Conservation (phyloP, 106 monocot species). For the Dioscorea zingiberensis region DNA sequence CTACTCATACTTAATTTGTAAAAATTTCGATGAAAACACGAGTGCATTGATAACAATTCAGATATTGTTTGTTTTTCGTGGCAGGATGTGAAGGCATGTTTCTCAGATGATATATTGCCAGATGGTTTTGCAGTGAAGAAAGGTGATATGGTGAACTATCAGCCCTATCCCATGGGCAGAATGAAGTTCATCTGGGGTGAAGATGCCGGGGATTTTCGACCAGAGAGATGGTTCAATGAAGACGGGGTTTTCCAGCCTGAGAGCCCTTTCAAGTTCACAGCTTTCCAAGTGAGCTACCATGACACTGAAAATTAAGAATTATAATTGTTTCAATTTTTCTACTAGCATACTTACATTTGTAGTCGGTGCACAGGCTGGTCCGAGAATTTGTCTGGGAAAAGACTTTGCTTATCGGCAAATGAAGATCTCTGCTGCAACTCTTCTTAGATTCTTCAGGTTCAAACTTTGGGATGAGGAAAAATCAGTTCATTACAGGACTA, state of each 20-base stretch:
- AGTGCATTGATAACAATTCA: neutral
- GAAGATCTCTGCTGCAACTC: constrained; percentile 18
- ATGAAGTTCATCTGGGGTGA: constrained; percentile 61
- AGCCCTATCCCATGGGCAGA: constrained; percentile 60
- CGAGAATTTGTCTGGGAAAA: constrained; percentile 20
- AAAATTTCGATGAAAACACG: neutral
- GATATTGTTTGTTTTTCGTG: neutral
- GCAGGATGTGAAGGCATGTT: constrained; percentile 48
- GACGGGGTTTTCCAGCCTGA: constrained; percentile 39
- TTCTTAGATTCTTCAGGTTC: constrained; percentile 14
- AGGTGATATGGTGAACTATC: constrained; percentile 45
- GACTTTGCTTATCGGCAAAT: constrained; percentile 25
- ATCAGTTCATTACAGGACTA: constrained; percentile 1
- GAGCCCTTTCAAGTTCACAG: constrained; percentile 59
- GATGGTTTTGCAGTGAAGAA: constrained; percentile 40
- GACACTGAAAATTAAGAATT: neutral
- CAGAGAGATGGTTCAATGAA: constrained; percentile 54
- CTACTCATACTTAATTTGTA: neutral
- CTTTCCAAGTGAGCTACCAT: constrained; percentile 44
- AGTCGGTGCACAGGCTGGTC: constrained; percentile 5
- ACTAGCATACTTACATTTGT: too few relatives aligned
- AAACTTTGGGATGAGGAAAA: constrained; percentile 6
- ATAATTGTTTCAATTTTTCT: neutral
- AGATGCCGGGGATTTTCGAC: constrained; percentile 51
- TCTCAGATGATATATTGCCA: constrained; percentile 42